Conservation (phyloP, 2,329 filamentous ascomycete species). For the Coniochaeta ligniaria region DNA sequence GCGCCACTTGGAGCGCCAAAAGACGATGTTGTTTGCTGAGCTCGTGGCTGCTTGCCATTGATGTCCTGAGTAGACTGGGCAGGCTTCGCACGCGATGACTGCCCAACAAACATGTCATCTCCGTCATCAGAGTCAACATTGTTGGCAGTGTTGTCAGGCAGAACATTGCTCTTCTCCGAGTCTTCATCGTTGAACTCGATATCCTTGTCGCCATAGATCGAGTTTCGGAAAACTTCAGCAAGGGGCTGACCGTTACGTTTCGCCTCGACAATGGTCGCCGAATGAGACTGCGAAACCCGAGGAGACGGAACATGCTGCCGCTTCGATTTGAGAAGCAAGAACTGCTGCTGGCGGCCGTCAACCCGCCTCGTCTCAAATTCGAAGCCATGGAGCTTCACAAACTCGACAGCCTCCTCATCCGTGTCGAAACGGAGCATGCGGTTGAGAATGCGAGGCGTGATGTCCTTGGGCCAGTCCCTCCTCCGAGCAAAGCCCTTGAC, state of each 20-base stretch:
- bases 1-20: background rate
- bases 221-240: constrained; percentile 48
- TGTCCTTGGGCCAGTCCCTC: constrained; percentile 50
- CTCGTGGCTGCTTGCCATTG: background rate
- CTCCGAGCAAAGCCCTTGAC: constrained; percentile 48
- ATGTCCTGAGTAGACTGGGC: background rate
- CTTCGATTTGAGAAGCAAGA: constrained; percentile 38
- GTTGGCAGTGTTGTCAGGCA: background rate
- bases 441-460: constrained; percentile 50
- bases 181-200: constrained; percentile 1
- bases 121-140: background rate
- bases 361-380: constrained; percentile 36
- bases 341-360: constrained; percentile 17
- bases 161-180: background rate
- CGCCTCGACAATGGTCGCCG: constrained; percentile 47
- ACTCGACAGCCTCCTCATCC: constrained; percentile 56
- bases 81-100: background rate
- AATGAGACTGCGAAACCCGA: constrained; percentile 48
- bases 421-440: constrained; percentile 59
- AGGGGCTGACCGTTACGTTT: constrained; percentile 48
- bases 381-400: constrained; percentile 53
- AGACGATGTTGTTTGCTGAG: background rate
- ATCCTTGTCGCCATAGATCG: constrained; percentile 35
- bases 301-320: constrained; percentile 37
- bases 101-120: background rate